phyloP scores from a whole-genome alignment of 192 early-diverging fungal genomes.

The Coemansia asiatica region DNA sequence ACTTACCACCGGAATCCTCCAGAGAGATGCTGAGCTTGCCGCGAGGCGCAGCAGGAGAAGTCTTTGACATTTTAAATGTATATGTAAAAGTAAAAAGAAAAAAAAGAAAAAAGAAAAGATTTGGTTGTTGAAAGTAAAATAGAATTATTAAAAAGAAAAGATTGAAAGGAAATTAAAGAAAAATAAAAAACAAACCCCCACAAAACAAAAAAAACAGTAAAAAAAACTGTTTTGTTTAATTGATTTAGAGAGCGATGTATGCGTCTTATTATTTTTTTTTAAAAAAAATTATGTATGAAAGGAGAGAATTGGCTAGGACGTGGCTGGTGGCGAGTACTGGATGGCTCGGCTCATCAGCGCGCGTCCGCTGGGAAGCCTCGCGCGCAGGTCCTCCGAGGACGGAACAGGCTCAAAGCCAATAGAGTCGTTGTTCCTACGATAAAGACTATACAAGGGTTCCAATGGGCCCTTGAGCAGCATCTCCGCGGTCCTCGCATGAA shows the following conservation, averaged over 20 bases:
- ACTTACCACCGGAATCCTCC: conserved; percentile 24
- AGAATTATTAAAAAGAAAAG: neutral
- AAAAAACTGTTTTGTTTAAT: no score
- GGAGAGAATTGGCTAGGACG: neutral
- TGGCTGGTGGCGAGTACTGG: conserved; percentile 17
- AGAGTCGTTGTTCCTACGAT: conserved; percentile 54
- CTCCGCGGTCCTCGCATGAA: conserved; percentile 38
- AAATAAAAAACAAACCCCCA: no score
- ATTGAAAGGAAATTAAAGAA: conserved; percentile 2
- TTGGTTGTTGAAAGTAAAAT: conserved; percentile 7
- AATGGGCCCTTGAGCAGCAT: conserved; percentile 44
- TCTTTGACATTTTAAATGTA: neutral
- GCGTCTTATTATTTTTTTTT: no score
- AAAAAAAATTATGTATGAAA: conserved; percentile 4
- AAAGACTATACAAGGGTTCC: conserved; percentile 48
- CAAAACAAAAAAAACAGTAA: no score
- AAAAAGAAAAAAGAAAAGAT: conserved; percentile 8
- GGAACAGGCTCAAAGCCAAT: conserved; percentile 54
- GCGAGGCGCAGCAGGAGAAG: neutral
- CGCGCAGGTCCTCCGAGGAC: conserved; percentile 46
- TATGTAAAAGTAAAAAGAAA: neutral
- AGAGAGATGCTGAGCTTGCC: conserved; percentile 30
- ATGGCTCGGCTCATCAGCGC: conserved; percentile 40
- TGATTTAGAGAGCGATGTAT: no score
- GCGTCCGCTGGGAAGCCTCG: conserved; percentile 42